A percentile compares a stretch with the other conserved stretches of the same genome.
Evolutionary conservation across 768 basidiomycete species (phyloP).

Genomic region (Coprinellus aureogranulatus): DNA sequence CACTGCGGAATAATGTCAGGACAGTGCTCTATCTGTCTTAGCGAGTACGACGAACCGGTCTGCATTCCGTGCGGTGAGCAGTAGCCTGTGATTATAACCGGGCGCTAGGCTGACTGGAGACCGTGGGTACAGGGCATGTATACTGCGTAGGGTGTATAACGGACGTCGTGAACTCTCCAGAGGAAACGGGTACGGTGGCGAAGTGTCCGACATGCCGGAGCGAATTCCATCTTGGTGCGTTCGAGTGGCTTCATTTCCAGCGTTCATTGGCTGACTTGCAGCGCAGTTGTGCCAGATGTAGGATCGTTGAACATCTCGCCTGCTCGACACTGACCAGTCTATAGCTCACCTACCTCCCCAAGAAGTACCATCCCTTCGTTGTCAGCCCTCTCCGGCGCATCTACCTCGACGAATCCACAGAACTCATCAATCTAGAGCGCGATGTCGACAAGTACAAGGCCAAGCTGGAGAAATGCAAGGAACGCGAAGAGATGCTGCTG

Average conservation of each 20-base stretch:
- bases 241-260: not conserved
- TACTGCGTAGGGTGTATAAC: conserved; percentile 61
- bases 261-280: not conserved
- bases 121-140: conserved; percentile 48
- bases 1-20: conserved; percentile 2
- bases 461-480: not conserved
- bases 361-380: conserved; percentile 44
- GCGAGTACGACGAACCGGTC: conserved; percentile 49
- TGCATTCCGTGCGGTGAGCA: conserved; percentile 60
- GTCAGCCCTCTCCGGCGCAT: conserved; percentile 35
- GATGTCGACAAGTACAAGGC: not conserved
- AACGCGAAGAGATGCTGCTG: conserved; percentile 4
- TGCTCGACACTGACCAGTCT: conserved; percentile 17
- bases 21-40: conserved; percentile 59
- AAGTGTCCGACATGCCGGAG: conserved; percentile 60
- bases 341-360: conserved; percentile 35
- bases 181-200: conserved; percentile 34
- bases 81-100: not conserved
- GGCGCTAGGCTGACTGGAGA: no score
- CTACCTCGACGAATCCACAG: conserved; percentile 7
- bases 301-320: conserved; percentile 19
- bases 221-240: conserved; percentile 52
- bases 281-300: conserved; percentile 43
- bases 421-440: not conserved
- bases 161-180: conserved; percentile 34